phyloP scores from a whole-genome alignment of 495 filamentous ascomycete genomes.

The Hyaloscypha variabilis region DNA sequence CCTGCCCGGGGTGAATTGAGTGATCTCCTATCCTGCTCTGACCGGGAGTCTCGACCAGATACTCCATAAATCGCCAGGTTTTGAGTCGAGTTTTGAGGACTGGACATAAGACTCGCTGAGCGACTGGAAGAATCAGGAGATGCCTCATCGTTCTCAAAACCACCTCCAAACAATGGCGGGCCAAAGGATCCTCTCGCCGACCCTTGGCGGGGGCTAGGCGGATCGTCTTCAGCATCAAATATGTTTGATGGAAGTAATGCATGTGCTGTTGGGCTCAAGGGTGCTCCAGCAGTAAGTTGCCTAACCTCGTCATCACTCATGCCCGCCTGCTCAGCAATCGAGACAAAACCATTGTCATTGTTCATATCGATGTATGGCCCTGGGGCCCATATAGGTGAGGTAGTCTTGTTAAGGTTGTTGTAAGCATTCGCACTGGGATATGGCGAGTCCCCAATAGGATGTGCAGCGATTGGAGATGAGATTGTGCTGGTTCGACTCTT shows the following conservation, averaged over 20 bases:
- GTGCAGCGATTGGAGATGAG: slow-evolving; percentile 32
- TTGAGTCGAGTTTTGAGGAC: slow-evolving; percentile 62
- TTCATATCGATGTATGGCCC: slow-evolving; percentile 54
- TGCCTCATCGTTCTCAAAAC: slow-evolving; percentile 56
- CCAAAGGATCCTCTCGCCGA: slow-evolving; percentile 40
- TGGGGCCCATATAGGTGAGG: slow-evolving; percentile 50
- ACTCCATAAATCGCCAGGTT: slow-evolving; percentile 52
- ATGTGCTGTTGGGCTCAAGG: slow-evolving; percentile 81
- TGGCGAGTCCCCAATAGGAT: slow-evolving; percentile 26
- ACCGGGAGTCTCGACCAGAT: slow-evolving; percentile 29
- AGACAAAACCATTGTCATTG: slow-evolving; percentile 39
- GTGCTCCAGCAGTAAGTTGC: slow-evolving; percentile 59
- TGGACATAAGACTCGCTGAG: slow-evolving; percentile 66
- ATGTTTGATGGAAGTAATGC: slow-evolving; percentile 79
- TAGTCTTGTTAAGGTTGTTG: slow-evolving; percentile 37
- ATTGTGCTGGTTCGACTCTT: slow-evolving; percentile 54
- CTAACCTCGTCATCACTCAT: slow-evolving; percentile 47
- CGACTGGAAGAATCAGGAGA: slow-evolving; percentile 72
- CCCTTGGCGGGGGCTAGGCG: slow-evolving; percentile 46
- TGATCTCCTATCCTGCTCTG: slow-evolving; percentile 37
- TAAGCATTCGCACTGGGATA: slow-evolving; percentile 31
- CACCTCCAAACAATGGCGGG: slow-evolving; percentile 40
- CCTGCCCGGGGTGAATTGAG: slow-evolving; percentile 37
- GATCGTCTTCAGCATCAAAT: slow-evolving; percentile 73
- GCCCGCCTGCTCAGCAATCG: slow-evolving; percentile 29